A percentile compares a stretch with the other conserved stretches of the same genome.
Conservation (phyloP, 371 early-diverging fungal genomes). For the Rhizopus stolonifer region DNA sequence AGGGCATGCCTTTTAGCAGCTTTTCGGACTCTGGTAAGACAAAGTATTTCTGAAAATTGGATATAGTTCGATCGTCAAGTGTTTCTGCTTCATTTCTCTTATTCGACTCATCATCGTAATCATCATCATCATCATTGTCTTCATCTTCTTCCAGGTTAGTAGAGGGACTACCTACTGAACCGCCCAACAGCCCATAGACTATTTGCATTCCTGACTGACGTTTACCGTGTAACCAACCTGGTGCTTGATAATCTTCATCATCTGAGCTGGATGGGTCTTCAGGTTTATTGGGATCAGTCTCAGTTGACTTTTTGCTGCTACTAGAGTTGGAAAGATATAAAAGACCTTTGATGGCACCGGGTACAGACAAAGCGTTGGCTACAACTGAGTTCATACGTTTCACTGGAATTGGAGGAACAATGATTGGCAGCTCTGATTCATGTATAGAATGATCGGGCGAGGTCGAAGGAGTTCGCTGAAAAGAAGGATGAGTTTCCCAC, state of each 20-base stretch:
- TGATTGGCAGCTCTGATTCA: conserved; percentile 26
- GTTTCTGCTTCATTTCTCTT: conserved; percentile 27
- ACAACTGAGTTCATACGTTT: conserved; percentile 26
- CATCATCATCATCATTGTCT: conserved; percentile 19
- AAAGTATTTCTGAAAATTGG: conserved; percentile 58
- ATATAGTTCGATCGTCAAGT: conserved; percentile 36
- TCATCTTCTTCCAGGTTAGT: conserved; percentile 25
- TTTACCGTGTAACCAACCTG: conserved; percentile 44
- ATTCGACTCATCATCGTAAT: background rate
- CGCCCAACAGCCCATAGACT: conserved; percentile 42
- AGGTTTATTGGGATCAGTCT: background rate
- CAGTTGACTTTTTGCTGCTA: conserved; percentile 7
- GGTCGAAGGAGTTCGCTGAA: background rate
- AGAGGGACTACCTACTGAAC: conserved; percentile 25
- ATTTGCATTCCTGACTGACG: conserved; percentile 43
- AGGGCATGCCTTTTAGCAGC: conserved; percentile 46
- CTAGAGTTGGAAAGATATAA: conserved; percentile 23
- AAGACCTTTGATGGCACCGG: conserved; percentile 32
- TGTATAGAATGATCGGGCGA: conserved; percentile 41
- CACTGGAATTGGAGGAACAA: conserved; percentile 1
- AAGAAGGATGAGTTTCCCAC: conserved; percentile 24
- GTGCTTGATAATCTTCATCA: conserved; percentile 37
- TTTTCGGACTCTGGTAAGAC: conserved; percentile 61
- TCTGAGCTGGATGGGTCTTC: conserved; percentile 36
- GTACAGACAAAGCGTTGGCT: conserved; percentile 35